Percentiles rank a stretch among this genome's conserved stretches.
Evolutionary conservation across 1,284 basidiomycete genomes (phyloP).

Genomic region (Ganoderma leucocontextum): DNA sequence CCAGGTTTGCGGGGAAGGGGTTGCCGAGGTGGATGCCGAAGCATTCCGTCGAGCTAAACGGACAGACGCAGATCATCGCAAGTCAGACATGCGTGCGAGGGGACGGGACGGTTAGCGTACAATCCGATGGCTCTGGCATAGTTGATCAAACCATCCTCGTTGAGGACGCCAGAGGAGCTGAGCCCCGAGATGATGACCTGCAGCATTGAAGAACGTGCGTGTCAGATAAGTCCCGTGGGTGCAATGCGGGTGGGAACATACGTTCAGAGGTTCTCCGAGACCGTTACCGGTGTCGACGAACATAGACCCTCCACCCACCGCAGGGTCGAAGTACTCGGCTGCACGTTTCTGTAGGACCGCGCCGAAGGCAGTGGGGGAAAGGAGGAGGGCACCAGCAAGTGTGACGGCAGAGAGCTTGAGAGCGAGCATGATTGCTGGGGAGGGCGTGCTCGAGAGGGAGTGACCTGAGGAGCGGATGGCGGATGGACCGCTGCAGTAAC

Average conservation of each 20-base stretch:
- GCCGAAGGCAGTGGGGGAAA: conserved; percentile 16
- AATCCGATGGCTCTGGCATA: conserved; percentile 73
- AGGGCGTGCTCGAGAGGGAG: conserved; percentile 7
- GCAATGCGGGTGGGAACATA: conserved; percentile 37
- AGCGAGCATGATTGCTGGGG: conserved; percentile 21
- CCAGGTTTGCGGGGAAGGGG: conserved; percentile 73
- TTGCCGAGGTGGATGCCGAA: conserved; percentile 71
- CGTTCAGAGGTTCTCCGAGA: conserved; percentile 76
- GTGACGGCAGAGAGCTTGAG: conserved; percentile 18
- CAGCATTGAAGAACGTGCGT: conserved; percentile 42
- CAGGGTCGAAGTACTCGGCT: conserved; percentile 54
- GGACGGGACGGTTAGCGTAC: conserved; percentile 33
- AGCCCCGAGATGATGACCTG: conserved; percentile 67
- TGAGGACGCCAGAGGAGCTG: conserved; percentile 74
- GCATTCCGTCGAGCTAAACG: conserved; percentile 71
- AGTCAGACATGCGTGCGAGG: not conserved
- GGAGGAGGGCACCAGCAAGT: conserved; percentile 26
- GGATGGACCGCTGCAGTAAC: not conserved
- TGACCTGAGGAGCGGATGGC: conserved; percentile 15
- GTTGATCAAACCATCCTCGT: conserved; percentile 65
- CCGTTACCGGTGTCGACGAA: conserved; percentile 56
- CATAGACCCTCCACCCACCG: conserved; percentile 58
- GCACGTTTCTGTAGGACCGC: conserved; percentile 21
- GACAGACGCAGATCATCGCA: not conserved
- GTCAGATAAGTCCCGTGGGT: conserved; percentile 37